Conservation (phyloP, 495 filamentous ascomycete species). For the Aspergillus asperescens region DNA sequence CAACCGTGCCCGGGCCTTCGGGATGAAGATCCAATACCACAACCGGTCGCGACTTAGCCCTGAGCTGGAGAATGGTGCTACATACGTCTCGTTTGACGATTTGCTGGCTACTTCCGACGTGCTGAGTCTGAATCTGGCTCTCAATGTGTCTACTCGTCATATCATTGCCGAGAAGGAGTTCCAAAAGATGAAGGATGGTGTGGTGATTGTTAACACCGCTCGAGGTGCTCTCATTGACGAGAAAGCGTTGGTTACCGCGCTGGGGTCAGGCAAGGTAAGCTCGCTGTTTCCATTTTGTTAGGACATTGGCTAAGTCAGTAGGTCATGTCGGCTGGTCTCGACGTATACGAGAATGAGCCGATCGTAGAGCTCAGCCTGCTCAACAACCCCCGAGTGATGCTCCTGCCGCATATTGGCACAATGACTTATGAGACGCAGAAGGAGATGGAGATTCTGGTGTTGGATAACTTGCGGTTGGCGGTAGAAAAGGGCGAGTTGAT, state of each 20-base stretch:
- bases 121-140: constrained; percentile 70
- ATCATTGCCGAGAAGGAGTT: constrained; percentile 64
- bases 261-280: constrained; percentile 63
- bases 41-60: constrained; percentile 55
- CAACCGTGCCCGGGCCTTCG: constrained; percentile 62
- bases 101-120: constrained; percentile 65
- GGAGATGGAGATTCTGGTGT: constrained; percentile 72
- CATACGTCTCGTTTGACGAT: constrained; percentile 64
- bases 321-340: constrained; percentile 57
- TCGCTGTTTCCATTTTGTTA: background rate
- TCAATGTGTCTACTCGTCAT: constrained; percentile 61
- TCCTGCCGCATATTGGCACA: constrained; percentile 80
- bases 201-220: constrained; percentile 79
- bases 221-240: constrained; percentile 77
- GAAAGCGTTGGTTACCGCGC: constrained; percentile 62
- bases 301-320: constrained; percentile 12
- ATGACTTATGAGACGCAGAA: constrained; percentile 58
- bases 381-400: constrained; percentile 61
- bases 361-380: constrained; percentile 65
- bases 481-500: constrained; percentile 59
- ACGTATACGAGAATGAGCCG: constrained; percentile 80
- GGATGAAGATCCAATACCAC: constrained; percentile 67
- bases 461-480: constrained; percentile 62
- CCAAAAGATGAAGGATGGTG: constrained; percentile 67
- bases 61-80: constrained; percentile 52